Base-by-base conservation (phyloP, 768 basidiomycete species). In the Pilatotrama ljubarskyi region DNA sequence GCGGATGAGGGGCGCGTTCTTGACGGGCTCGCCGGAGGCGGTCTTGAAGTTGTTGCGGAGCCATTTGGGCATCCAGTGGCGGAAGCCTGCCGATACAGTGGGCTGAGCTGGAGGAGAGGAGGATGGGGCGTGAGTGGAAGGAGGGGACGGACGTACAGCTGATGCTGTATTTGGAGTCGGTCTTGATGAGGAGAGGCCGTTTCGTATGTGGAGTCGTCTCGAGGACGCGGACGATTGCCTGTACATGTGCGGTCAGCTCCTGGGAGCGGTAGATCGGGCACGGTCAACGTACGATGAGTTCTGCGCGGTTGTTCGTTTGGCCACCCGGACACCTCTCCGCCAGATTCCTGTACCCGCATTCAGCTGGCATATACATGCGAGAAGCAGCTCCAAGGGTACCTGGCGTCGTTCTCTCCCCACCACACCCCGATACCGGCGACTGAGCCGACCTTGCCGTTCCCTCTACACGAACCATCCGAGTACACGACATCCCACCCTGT, bases 251-350 rank as follows among this genome's bases (percentile, higher is more conserved):
- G 26, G 25, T 37, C 6, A 55, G 22, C 38, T 43, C 47, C 7
- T 32, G 53, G 18, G 25, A 24, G 29, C 29, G 29, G 29, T 32
- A 3, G 10, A 25, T n/a, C n/a, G 53, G 18, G 25, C 22, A 10
- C 29, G 29, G 29, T 32, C 4, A 8, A 25, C 83, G 55, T 57
- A 92, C 95, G 55, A 94, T 84, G 32, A 96, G 78, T 70, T 97
- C 95, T 11, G 93, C 95, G 26, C 93, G 77, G 61, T 94, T 93
- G 69, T 95, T 95, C 1, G 92, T 93, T 68, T 93, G 92, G 55
- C 76, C 80, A 3, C 91, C 91, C 3, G 90, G 90, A 71, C 89
- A 91, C 36, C 91, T 79, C 71, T 95, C 93, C 1, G 86, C 80
- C 2, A 94, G 68, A 66, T 95, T 96, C 56, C 93, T 95, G 56